These are phyloP conservation scores for maize (Zea mays) DNA, from an alignment of 176 grass and related monocot species.

Conservation along the genomic window Zm-B73-REFERENCE-NAM-5.0 NC_050096.1:182557001-182557500, in stretches of 20 bases:
- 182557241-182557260: slow-evolving; percentile 89
- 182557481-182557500: background rate
- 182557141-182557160: background rate
- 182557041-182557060: slow-evolving; percentile 93
- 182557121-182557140: too few species aligned
- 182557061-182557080: slow-evolving; percentile 80
- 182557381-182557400: slow-evolving; percentile 77
- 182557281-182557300: slow-evolving; percentile 72
- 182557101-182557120: background rate
- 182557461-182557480: slow-evolving; percentile 34
- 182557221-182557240: slow-evolving; percentile 66
- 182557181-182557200: slow-evolving; percentile 77
- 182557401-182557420: background rate
- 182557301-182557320: background rate
- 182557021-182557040: slow-evolving; percentile 66
- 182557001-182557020: slow-evolving; percentile 87
- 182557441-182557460: background rate
- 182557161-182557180: background rate
- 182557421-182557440: slow-evolving; percentile 12
- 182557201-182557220: slow-evolving; percentile 78
- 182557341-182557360: slow-evolving; percentile 38
- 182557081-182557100: slow-evolving; percentile 60
- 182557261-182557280: slow-evolving; percentile 95
- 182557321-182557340: background rate
- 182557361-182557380: slow-evolving; percentile 89